Base-by-base conservation (phyloP, 2,329 filamentous ascomycete species). In the Eurotiales sp. region DNA sequence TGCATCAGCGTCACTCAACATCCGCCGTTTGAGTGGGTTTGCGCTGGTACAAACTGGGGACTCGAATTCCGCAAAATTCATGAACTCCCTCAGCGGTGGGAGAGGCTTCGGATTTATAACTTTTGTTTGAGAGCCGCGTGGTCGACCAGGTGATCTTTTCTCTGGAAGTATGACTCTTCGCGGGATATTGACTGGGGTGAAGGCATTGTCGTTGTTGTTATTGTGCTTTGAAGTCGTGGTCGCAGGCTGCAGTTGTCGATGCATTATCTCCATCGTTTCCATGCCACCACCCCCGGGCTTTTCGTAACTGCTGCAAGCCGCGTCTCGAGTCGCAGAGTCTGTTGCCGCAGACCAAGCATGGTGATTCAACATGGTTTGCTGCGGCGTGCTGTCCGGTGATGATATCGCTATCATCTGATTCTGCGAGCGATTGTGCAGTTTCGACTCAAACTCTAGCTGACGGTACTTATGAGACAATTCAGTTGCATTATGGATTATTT, bases 401-500 rank as follows among this genome's bases (percentile, higher is more conserved):
- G n/a, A n/a, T n/a, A n/a, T n/a, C n/a, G n/a, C n/a, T n/a, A 44
- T 45, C 55, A 43, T 47, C 30, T 25, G 27, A 36, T 45, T 39
- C 41, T 42, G 36, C 25, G 30, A 10, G 15, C 36, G 41, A n/a
- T 32, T 22, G 6, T 34, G 22, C 12, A 21, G 43, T 30, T 47
- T 43, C 23, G 37, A 14, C 19, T 37, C 42, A 3, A 58, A 48
- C 32, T 72, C 71, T 12, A 71, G 55, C 29, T 61, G 54, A 2
- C 67, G 64, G 48, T 68, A 72, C 34, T 55, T 52, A 15, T 55
- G 56, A 2, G 68, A 65, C n/a, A 61, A 59, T 14, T 64, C 52
- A 0, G 77, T 77, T 3, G 83, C 80, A 12, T 74, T 67, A 19
- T 65, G 61, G 15, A 88, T 76, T 39, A 86, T 77, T 0, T 69